phyloP scores from a whole-genome alignment of 2,329 filamentous ascomycete genomes.

The Diaporthe sp. region DNA sequence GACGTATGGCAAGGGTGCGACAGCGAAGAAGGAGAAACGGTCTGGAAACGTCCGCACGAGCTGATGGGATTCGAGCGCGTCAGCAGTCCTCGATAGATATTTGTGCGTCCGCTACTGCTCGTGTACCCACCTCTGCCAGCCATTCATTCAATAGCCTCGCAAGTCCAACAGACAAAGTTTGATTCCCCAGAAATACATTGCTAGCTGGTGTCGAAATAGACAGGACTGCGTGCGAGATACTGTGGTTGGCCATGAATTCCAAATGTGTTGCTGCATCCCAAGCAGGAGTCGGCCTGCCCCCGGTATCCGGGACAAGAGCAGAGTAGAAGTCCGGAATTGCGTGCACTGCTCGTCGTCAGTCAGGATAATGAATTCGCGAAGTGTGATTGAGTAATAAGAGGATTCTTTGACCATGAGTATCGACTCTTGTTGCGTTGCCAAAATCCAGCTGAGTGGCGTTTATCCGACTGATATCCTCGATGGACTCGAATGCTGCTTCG shows the following conservation, averaged over 20 bases:
- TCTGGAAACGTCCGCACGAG: background rate
- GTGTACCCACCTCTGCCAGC: background rate
- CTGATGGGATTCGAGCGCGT: background rate
- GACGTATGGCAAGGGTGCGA: background rate
- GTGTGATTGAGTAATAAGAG: background rate
- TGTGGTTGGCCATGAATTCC: conserved; percentile 6
- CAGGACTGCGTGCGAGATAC: background rate
- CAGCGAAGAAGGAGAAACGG: background rate
- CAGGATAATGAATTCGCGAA: too few species aligned
- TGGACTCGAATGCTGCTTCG: background rate
- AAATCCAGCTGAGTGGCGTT: background rate
- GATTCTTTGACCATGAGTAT: background rate
- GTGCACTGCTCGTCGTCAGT: background rate
- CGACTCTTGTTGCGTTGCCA: conserved; percentile 5
- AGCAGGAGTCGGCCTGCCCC: background rate
- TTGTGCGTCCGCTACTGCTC: background rate
- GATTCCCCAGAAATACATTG: background rate
- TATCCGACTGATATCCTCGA: background rate
- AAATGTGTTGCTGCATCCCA: background rate
- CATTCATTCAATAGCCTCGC: conserved; percentile 2
- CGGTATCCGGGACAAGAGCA: background rate
- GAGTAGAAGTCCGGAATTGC: background rate
- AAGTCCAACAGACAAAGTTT: background rate
- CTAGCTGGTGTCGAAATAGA: conserved; percentile 6
- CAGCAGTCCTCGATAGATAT: background rate